Conservation (phyloP, 441 rosid species). For the Gossypium trilobum region DNA sequence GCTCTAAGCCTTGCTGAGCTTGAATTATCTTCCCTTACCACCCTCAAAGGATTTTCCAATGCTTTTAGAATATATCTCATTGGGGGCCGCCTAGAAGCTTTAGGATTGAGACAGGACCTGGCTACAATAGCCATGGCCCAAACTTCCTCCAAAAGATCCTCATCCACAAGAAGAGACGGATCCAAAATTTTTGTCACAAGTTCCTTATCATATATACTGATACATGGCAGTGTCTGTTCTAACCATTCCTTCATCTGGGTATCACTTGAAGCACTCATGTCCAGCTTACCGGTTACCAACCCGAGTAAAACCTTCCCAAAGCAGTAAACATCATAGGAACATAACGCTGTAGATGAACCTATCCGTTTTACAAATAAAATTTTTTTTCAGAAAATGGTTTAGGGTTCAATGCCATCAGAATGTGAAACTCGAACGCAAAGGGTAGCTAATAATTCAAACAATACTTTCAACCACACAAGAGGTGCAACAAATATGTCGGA, state of each 20-base stretch:
- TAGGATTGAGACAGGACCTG: conserved; percentile 84
- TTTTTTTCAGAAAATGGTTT: conserved; percentile 9
- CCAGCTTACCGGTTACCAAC: conserved; percentile 88
- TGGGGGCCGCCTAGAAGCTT: conserved; percentile 78
- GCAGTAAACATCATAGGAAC: conserved; percentile 84
- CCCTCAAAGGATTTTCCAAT: conserved; percentile 80
- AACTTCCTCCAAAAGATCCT: conserved; percentile 89
- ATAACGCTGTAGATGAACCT: conserved; percentile 51
- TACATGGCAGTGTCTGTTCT: conserved; percentile 61
- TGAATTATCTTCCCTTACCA: conserved; percentile 65
- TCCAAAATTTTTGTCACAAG: conserved; percentile 79
- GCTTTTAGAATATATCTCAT: conserved; percentile 90
- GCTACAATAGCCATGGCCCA: conserved; percentile 98
- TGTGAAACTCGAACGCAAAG: background rate
- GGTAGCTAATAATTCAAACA: background rate
- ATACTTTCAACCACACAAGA: background rate
- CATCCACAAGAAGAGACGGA: conserved; percentile 79
- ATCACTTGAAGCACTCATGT: conserved; percentile 55
- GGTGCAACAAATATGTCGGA: background rate
- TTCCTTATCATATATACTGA: conserved; percentile 78
- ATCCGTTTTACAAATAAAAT: conserved; percentile 16
- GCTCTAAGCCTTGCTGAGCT: conserved; percentile 64
- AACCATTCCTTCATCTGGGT: conserved; percentile 50
- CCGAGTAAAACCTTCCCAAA: conserved; percentile 95
- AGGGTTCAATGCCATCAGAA: background rate